Conservation (phyloP, 1,139 yeast genomes). For the Saccharomycopsis hybrid region DNA sequence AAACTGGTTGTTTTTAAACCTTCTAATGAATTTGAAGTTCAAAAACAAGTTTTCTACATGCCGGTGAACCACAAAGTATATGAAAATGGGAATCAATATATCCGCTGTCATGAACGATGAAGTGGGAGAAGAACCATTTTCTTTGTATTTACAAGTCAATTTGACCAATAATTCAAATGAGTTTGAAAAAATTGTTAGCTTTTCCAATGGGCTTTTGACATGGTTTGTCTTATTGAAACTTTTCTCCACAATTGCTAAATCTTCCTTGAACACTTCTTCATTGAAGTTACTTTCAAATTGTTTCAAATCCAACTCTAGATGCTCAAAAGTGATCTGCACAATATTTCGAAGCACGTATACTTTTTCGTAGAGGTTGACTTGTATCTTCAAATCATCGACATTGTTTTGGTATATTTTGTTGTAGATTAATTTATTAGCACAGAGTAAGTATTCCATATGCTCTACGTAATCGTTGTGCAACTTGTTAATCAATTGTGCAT, state of each 20-base stretch:
- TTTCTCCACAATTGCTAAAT: constrained; percentile 10
- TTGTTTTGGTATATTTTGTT: constrained; percentile 16
- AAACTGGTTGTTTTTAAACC: constrained; percentile 17
- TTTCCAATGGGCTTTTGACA: constrained; percentile 18
- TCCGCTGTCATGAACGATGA: constrained; percentile 12
- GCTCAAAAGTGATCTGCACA: constrained; percentile 14
- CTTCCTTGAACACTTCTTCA: constrained; percentile 10
- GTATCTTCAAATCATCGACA: constrained; percentile 16
- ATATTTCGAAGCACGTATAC: constrained; percentile 16
- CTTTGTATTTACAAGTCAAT: background rate
- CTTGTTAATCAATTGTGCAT: background rate
- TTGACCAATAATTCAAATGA: constrained; percentile 10
- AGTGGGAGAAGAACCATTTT: background rate
- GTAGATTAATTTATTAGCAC: constrained; percentile 16
- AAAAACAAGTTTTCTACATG: constrained; percentile 17
- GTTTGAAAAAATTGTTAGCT: constrained; percentile 7
- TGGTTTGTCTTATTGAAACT: constrained; percentile 13
- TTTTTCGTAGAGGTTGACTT: constrained; percentile 16
- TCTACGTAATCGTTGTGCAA: constrained; percentile 15
- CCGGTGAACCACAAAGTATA: constrained; percentile 13
- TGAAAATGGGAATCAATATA: constrained; percentile 14
- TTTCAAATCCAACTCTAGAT: constrained; percentile 23
- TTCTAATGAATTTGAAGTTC: constrained; percentile 16
- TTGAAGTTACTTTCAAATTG: constrained; percentile 1
- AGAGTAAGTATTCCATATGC: constrained; percentile 12